Percentiles rank a stretch among this genome's conserved stretches.
These are phyloP conservation scores for Fallopia convolvulus DNA, from an alignment of 148 eudicot species.

Conservation along the genomic window DNA sequence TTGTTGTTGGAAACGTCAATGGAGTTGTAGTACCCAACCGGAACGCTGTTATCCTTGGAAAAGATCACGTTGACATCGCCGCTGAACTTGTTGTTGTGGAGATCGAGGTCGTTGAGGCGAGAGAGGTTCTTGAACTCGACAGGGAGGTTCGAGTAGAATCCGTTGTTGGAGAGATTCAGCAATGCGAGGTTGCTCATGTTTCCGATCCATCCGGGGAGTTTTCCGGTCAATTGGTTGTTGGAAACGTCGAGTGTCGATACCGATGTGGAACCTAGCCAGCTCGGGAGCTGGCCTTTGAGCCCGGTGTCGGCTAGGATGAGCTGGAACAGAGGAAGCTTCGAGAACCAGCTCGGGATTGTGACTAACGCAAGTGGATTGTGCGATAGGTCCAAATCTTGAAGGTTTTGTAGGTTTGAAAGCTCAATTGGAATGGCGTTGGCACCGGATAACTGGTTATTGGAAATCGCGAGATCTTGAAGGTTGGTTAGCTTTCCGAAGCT, in stretches of 20 bases:
- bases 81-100: constrained; percentile 57
- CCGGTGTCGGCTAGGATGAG: constrained; percentile 51
- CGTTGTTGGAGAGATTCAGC: constrained; percentile 60
- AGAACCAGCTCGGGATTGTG: constrained; percentile 42
- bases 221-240: constrained; percentile 45
- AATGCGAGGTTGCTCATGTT: constrained; percentile 60
- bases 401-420: constrained; percentile 30
- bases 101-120: constrained; percentile 48
- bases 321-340: constrained; percentile 29
- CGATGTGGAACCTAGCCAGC: constrained; percentile 38
- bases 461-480: constrained; percentile 41
- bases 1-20: constrained; percentile 59
- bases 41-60: constrained; percentile 21
- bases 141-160: constrained; percentile 40
- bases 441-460: constrained; percentile 46
- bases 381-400: constrained; percentile 53
- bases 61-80: constrained; percentile 40
- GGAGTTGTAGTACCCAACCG: constrained; percentile 44
- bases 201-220: constrained; percentile 65
- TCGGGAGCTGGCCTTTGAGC: constrained; percentile 48
- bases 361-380: constrained; percentile 48
- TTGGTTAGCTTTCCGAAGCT: constrained; percentile 46
- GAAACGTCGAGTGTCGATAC: constrained; percentile 58
- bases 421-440: constrained; percentile 32
- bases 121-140: constrained; percentile 37